Base-by-base conservation (phyloP, 1,284 basidiomycete species). In the Porodaedalea pini region DNA sequence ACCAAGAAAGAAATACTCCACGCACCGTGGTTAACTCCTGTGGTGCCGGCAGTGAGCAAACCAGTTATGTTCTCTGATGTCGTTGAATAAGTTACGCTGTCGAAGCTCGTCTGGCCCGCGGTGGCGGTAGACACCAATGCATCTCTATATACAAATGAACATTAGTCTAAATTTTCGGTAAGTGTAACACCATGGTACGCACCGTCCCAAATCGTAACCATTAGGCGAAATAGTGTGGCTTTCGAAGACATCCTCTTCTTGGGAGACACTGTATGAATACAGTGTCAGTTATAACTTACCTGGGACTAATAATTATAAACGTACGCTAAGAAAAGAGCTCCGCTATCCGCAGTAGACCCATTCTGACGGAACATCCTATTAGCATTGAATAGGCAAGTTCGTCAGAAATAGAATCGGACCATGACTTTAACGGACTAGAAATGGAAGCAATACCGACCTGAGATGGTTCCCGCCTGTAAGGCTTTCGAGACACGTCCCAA, bases 311-410 rank as follows among this genome's bases (percentile, higher is more conserved):
- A 1, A 40, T 49, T 17, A 7, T 37, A 13, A 36, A 71, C 81
- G 65, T 68, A 85, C 82, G 83, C 85, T 34, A 87, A 71, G 68
- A 87, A 90, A 76, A 85, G 82, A 5, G 86, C 83, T 1, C 80
- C 80, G 34, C 75, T 83, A 59, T 84, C 64, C 0, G 80, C 83
- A 13, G 25, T 57, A 0, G 82, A 76, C 0, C 88, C 88, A 57
- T 90, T 86, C 73, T 90, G 88, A 63, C 82, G 82, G 79, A 80
- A 90, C 11, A 86, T 80, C 50, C 86, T 80, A 66, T 80, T 6
- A 34, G 32, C n/a, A n/a, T n/a, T n/a, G n/a, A n/a, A n/a, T n/a
- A n/a, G n/a, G n/a, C n/a, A n/a, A n/a, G n/a, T n/a, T n/a, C n/a
- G n/a, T n/a, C n/a, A n/a, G n/a, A n/a, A n/a, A n/a, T n/a, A n/a